Base-by-base conservation (phyloP, 2,329 filamentous ascomycete genomes). In the Meredithiella fracta region DNA sequence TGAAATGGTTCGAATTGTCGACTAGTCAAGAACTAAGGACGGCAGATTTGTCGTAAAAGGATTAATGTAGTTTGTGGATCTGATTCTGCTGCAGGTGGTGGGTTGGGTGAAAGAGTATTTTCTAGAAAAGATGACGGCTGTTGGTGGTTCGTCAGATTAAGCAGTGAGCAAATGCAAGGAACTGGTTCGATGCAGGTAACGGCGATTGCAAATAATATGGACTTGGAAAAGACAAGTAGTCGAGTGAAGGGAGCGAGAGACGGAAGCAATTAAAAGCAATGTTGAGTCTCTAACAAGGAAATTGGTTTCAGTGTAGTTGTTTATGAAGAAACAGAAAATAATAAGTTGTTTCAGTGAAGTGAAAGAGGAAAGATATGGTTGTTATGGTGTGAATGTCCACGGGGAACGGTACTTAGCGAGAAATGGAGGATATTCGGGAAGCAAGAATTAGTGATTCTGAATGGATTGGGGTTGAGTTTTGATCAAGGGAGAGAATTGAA, bases 151-250 rank as follows among this genome's bases (percentile, higher is more conserved):
- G 44, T 29, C 44, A 22, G 25, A 22, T 44, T n/a, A 3, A 44
- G 14, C 40, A 49, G 44, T 11, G 3, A 49, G 44, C 44, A 49
- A 4, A 49, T 26, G 44, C 22, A 49, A 49, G 44, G 44, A 26
- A 22, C 23, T 49, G 6, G 15, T 42, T 49, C 15, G 22, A 5
- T 49, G 44, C 22, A 49, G 23, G 23, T 49, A 11, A 22, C 22
- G 44, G 44, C 22, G 44, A 26, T 25, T 49, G 44, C 44, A 49
- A 22, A 49, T 49, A 49, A 49, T 49, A 49, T 49, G 25, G 40
- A 44, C 40, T n/a, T 17, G 40, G 2, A 17, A 23, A 11, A 14
- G 44, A 49, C 22, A 26, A 49, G 8, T 22, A 44, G 40, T 44
- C 40, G 22, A 49, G 22, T 25, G 25, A 20, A 49, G 44, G 22